phyloP scores from a whole-genome alignment of 768 basidiomycete species.

The Boletus rubropictus region DNA sequence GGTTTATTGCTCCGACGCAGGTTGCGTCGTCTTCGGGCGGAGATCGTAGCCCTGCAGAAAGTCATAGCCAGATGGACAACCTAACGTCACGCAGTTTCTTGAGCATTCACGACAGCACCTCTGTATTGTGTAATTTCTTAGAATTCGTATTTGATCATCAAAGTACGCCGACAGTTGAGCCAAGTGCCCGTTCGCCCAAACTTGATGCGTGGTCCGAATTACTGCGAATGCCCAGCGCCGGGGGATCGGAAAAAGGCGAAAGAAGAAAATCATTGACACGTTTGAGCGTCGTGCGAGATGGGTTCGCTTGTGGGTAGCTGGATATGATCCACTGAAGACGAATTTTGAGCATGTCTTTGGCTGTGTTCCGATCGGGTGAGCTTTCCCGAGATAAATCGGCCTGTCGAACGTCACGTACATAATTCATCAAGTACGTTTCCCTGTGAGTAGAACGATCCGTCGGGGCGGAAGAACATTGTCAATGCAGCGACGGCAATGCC shows the following conservation, averaged over 20 bases:
- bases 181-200: not conserved
- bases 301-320: constrained; percentile 70
- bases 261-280: constrained; percentile 71
- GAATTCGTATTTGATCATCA: not conserved
- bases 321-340: constrained; percentile 85
- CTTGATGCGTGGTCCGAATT: not conserved
- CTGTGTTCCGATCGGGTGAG: constrained; percentile 14
- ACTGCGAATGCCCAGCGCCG: not conserved
- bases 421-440: constrained; percentile 5
- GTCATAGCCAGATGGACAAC: not conserved
- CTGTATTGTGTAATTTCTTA: not conserved
- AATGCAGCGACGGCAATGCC: constrained; percentile 59
- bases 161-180: not conserved
- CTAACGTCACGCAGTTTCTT: not conserved
- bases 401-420: constrained; percentile 17
- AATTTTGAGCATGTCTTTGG: constrained; percentile 62
- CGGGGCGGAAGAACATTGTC: constrained; percentile 52
- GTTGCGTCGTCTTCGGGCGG: constrained; percentile 19
- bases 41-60: not conserved
- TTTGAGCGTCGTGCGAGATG: constrained; percentile 76
- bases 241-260: constrained; percentile 25
- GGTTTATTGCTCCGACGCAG: constrained; percentile 46
- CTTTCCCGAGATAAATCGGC: not conserved
- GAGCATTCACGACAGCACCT: not conserved
- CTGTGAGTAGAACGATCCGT: constrained; percentile 33